phyloP scores from a whole-genome alignment of 1,284 basidiomycete species.

The Tylopilus sp. region DNA sequence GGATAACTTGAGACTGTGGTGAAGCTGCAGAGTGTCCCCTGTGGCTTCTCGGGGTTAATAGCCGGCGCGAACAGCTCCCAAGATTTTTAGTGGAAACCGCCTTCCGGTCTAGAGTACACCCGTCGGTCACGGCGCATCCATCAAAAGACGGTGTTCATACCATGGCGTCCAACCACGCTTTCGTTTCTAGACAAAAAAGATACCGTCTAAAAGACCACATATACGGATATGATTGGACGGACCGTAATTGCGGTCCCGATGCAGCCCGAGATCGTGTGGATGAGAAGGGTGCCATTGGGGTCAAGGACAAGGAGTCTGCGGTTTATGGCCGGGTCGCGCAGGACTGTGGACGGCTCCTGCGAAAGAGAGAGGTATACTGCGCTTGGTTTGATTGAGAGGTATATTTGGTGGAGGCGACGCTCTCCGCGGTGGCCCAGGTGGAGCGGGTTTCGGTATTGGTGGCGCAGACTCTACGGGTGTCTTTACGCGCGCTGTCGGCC shows the following conservation, averaged over 20 bases:
- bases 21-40: neutral
- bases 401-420: slow-evolving; percentile 4
- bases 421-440: neutral
- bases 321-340: slow-evolving; percentile 35
- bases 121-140: slow-evolving; percentile 2
- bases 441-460: neutral
- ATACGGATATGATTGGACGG: slow-evolving; percentile 60
- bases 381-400: slow-evolving; percentile 28
- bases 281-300: slow-evolving; percentile 77
- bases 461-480: slow-evolving; percentile 5
- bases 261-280: slow-evolving; percentile 39
- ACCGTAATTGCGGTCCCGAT: slow-evolving; percentile 34
- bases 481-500: slow-evolving; percentile 6
- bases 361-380: slow-evolving; percentile 40
- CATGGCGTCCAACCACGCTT: slow-evolving; percentile 71
- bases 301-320: slow-evolving; percentile 78
- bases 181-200: slow-evolving; percentile 54
- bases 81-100: slow-evolving; percentile 72
- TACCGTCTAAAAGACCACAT: slow-evolving; percentile 62
- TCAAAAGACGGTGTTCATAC: no score
- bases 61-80: slow-evolving; percentile 44
- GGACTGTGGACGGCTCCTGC: slow-evolving; percentile 31
- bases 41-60: neutral
- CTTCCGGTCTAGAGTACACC: slow-evolving; percentile 49
- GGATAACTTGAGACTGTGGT: slow-evolving; percentile 24